A percentile compares a stretch with the other conserved stretches of the same genome.
Evolutionary conservation across 2,329 filamentous ascomycete species (phyloP).

Genomic region (Fusarium tanahbumbuense): DNA sequence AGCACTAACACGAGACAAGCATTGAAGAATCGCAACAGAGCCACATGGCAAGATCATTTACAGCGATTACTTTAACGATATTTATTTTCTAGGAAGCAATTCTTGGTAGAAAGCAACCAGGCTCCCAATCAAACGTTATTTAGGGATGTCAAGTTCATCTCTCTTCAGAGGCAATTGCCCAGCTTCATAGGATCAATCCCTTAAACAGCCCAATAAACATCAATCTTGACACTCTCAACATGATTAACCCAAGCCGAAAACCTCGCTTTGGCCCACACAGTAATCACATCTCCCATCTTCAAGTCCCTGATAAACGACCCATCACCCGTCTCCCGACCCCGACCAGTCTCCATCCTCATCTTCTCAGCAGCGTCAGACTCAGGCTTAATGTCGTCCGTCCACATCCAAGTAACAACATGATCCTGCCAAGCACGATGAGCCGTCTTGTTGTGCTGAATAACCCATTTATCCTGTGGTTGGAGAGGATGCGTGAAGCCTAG

Average conservation of each 20-base stretch:
- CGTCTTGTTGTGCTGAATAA: slow-evolving; percentile 62
- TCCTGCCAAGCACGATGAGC: slow-evolving; percentile 51
- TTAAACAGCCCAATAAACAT: slow-evolving; percentile 69
- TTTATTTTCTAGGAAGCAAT: background rate
- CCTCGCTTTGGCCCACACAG: slow-evolving; percentile 70
- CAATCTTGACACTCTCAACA: slow-evolving; percentile 62
- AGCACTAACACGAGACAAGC: background rate
- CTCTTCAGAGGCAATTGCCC: background rate
- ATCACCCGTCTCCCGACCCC: slow-evolving; percentile 62
- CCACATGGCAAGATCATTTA: fast-evolving
- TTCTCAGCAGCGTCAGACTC: slow-evolving; percentile 55
- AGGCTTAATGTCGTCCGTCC: slow-evolving; percentile 59
- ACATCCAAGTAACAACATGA: slow-evolving; percentile 66
- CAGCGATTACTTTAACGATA: background rate
- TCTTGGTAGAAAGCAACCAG: background rate
- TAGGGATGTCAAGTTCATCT: background rate
- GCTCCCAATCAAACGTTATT: background rate
- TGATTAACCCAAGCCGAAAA: slow-evolving; percentile 66
- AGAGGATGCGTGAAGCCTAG: slow-evolving; percentile 55
- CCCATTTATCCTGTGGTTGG: slow-evolving; percentile 50
- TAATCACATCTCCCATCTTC: slow-evolving; percentile 70
- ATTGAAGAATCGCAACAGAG: background rate
- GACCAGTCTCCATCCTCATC: slow-evolving; percentile 57
- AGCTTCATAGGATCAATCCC: no score
- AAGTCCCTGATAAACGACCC: slow-evolving; percentile 68